Evolutionary conservation across 1,284 basidiomycete genomes (phyloP).

Genomic region (Sporisorium reilianum): DNA sequence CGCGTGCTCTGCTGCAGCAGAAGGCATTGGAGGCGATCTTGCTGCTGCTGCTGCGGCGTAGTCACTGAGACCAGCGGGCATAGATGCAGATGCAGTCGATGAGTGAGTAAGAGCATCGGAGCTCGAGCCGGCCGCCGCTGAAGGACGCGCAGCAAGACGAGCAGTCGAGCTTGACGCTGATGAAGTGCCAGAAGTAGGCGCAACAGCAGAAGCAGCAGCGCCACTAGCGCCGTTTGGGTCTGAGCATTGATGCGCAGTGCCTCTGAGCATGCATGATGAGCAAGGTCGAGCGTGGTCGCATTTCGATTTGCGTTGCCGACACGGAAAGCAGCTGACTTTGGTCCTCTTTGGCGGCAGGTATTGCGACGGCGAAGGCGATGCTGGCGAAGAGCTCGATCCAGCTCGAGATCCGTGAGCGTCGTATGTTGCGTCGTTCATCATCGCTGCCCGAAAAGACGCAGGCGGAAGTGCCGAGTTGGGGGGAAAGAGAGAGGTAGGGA

Average conservation of each 20-base stretch:
- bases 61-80: conserved; percentile 10
- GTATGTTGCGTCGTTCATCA: conserved; percentile 4
- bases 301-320: conserved; percentile 41
- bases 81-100: conserved; percentile 11
- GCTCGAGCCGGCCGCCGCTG: background rate
- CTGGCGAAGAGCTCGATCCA: conserved; percentile 8
- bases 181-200: conserved; percentile 3
- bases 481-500: background rate
- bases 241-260: conserved; percentile 25
- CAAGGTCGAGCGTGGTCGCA: conserved; percentile 44
- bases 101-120: conserved; percentile 6
- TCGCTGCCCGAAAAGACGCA: background rate
- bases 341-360: conserved; percentile 16
- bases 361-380: conserved; percentile 14
- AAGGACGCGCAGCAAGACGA: background rate
- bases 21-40: background rate
- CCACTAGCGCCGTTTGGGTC: conserved; percentile 16
- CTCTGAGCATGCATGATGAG: conserved; percentile 39
- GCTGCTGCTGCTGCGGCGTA: conserved; percentile 8
- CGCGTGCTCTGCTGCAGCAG: background rate
- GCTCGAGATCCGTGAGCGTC: conserved; percentile 3
- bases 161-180: conserved; percentile 3
- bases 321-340: conserved; percentile 42
- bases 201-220: too few relatives aligned
- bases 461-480: background rate